Conservation (phyloP, 208 protist genomes). For the Kentomonas sorsogonicus region DNA sequence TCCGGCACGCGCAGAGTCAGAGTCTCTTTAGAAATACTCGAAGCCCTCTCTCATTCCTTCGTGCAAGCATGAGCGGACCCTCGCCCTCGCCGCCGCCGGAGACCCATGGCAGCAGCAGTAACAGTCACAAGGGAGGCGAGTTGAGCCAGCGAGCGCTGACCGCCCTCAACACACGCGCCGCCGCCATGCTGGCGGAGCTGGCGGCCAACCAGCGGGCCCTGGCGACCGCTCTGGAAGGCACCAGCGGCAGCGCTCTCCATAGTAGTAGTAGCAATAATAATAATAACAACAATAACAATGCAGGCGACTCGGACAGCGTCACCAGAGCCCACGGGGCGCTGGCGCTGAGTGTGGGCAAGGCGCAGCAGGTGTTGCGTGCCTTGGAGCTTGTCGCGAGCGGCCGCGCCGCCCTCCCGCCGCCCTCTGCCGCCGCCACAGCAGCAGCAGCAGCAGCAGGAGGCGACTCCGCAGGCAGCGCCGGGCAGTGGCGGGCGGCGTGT, state of each 20-base stretch:
- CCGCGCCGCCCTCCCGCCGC: conserved; percentile 13
- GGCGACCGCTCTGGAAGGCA: neutral
- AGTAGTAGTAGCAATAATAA: neutral
- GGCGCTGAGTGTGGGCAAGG: conserved; percentile 34
- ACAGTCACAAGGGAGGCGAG: too few relatives aligned
- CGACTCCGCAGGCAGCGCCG: neutral
- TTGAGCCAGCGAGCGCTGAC: too few relatives aligned
- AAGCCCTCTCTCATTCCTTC: too few relatives aligned
- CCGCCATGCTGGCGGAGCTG: too few relatives aligned
- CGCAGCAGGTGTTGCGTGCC: conserved; percentile 30
- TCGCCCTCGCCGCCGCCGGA: too few relatives aligned
- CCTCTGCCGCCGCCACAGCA: neutral
- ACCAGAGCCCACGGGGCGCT: conserved; percentile 52
- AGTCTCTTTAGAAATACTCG: too few relatives aligned
- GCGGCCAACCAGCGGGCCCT: too few relatives aligned
- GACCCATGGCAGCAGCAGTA: too few relatives aligned
- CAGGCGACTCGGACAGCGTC: conserved; percentile 1
- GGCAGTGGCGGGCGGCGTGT: conserved; percentile 13
- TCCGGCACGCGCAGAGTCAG: too few relatives aligned
- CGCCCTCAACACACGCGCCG: too few relatives aligned
- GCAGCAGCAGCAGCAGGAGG: neutral
- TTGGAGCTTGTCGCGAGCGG: conserved; percentile 29
- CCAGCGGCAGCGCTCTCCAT: neutral
- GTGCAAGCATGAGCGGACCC: too few relatives aligned
- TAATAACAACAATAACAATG: neutral